phyloP scores from a whole-genome alignment of 345 rosid genomes.

The Cardamine chenopodiifolia region DNA sequence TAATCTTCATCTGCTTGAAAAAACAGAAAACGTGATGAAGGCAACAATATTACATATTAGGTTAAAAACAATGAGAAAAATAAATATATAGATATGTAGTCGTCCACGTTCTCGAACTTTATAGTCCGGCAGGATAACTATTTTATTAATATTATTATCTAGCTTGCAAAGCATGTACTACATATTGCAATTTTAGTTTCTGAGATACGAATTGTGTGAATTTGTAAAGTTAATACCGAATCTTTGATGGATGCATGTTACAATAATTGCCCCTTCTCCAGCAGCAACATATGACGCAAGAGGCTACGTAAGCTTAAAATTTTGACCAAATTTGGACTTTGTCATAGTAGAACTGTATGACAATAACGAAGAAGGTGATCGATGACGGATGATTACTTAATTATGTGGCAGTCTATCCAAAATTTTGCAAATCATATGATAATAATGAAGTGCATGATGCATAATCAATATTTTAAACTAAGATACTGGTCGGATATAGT shows the following conservation, averaged over 20 bases:
- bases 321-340: constrained; percentile 16
- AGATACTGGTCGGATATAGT: not conserved
- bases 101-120: constrained; percentile 38
- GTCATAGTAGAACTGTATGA: constrained; percentile 1
- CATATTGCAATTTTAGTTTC: constrained; percentile 9
- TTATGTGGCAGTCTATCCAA: not conserved
- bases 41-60: constrained; percentile 35
- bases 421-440: not conserved
- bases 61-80: too few relatives aligned
- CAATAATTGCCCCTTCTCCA: too few relatives aligned
- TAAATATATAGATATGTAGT: too few relatives aligned
- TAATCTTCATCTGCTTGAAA: constrained; percentile 18
- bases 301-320: constrained; percentile 10
- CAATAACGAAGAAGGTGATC: not conserved
- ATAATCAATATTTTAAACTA: not conserved
- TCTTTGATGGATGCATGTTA: constrained; percentile 22
- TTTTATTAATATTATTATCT: not conserved
- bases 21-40: constrained; percentile 43
- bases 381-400: not conserved
- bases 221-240: constrained; percentile 18
- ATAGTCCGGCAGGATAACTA: constrained; percentile 31
- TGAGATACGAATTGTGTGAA: not conserved
- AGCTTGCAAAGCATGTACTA: constrained; percentile 2
- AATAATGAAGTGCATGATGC: constrained; percentile 1
- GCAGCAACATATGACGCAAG: constrained; percentile 23